Evolutionary conservation across 371 early-diverging fungal genomes (phyloP).

Genomic region (Mortierella sp.): DNA sequence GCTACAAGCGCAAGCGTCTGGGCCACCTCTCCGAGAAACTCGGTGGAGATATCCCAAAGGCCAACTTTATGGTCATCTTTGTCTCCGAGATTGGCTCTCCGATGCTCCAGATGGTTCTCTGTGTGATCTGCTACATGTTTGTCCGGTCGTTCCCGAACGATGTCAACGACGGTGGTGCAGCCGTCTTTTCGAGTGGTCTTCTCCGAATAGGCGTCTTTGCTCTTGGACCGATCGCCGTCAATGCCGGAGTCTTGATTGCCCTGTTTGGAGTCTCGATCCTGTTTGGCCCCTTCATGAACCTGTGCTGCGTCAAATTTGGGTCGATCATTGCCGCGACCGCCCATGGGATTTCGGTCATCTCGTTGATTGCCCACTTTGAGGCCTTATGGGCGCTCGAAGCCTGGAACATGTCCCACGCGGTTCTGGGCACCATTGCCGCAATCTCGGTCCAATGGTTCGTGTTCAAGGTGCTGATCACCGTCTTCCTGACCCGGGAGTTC

Average conservation of each 20-base stretch:
- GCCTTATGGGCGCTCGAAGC: conserved; percentile 78
- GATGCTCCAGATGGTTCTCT: conserved; percentile 72
- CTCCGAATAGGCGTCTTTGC: conserved; percentile 77
- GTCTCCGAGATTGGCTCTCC: conserved; percentile 83
- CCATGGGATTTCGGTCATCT: conserved; percentile 76
- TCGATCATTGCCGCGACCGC: conserved; percentile 78
- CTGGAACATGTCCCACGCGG: conserved; percentile 70
- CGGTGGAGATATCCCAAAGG: conserved; percentile 75
- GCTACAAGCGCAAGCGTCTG: conserved; percentile 81
- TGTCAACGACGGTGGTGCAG: conserved; percentile 57
- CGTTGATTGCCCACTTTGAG: conserved; percentile 72
- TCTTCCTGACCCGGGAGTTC: conserved; percentile 86
- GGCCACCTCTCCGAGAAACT: conserved; percentile 68
- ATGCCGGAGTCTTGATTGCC: conserved; percentile 76
- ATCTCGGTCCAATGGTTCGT: conserved; percentile 79
- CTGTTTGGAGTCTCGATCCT: conserved; percentile 80
- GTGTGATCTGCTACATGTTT: conserved; percentile 76
- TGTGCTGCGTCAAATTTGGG: conserved; percentile 79
- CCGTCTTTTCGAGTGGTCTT: conserved; percentile 60
- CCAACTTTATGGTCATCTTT: conserved; percentile 76
- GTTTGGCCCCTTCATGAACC: conserved; percentile 72
- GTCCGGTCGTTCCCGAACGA: conserved; percentile 64
- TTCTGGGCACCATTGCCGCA: conserved; percentile 76
- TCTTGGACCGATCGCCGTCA: conserved; percentile 79
- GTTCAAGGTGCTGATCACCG: conserved; percentile 74